These are phyloP conservation scores for Zygoascus sp. DNA, from an alignment of 1,139 yeast genomes.

Conservation along the genomic window DNA sequence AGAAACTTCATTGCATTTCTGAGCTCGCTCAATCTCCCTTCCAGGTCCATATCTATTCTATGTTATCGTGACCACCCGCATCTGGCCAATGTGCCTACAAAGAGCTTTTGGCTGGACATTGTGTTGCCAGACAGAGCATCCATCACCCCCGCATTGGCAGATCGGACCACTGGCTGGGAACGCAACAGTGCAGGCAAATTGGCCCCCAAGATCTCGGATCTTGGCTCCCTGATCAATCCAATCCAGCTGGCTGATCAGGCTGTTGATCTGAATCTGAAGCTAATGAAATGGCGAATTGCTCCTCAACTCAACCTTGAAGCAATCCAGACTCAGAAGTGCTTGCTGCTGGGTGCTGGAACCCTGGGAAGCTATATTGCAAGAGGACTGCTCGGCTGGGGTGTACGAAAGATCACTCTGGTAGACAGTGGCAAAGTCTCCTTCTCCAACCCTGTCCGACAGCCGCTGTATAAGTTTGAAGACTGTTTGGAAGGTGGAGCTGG, in stretches of 20 bases:
- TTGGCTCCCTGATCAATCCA: constrained; percentile 79
- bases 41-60: constrained; percentile 40
- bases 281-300: constrained; percentile 96
- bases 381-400: constrained; percentile 91
- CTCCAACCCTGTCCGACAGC: constrained; percentile 94
- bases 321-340: constrained; percentile 55
- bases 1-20: constrained; percentile 63
- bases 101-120: constrained; percentile 30
- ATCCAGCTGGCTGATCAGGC: constrained; percentile 80
- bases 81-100: constrained; percentile 9
- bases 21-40: constrained; percentile 11
- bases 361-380: constrained; percentile 89
- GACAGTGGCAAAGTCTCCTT: constrained; percentile 86
- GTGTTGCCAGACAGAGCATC: constrained; percentile 13
- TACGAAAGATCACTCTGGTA: constrained; percentile 73
- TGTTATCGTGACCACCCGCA: constrained; percentile 27
- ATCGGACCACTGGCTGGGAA: constrained; percentile 81
- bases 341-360: constrained; percentile 94
- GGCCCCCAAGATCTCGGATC: constrained; percentile 77
- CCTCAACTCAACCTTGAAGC: constrained; percentile 70
- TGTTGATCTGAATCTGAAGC: constrained; percentile 78
- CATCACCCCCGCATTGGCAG: constrained; percentile 9
- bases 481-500: constrained; percentile 65
- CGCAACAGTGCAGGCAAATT: constrained; percentile 65
- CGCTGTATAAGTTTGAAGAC: constrained; percentile 72